phyloP scores from a whole-genome alignment of 345 rosid genomes.

The Linum tenue region DNA sequence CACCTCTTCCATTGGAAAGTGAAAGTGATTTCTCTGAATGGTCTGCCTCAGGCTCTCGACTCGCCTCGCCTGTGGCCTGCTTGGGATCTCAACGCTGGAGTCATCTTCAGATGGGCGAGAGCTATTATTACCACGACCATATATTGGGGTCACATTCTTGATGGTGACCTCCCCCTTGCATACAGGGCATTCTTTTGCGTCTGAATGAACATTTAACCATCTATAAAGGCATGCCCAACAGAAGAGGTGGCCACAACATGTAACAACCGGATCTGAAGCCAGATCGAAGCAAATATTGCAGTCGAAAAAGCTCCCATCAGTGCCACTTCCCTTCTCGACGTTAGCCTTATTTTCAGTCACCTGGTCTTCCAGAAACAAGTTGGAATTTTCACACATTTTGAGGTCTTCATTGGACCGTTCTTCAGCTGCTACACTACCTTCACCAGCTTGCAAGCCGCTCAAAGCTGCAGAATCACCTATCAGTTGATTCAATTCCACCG shows the following conservation, averaged over 20 bases:
- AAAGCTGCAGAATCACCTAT: constrained; percentile 38
- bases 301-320: constrained; percentile 48
- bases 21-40: constrained; percentile 49
- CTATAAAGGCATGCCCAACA: constrained; percentile 1
- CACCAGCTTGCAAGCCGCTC: constrained; percentile 64
- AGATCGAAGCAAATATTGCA: constrained; percentile 2
- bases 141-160: constrained; percentile 75
- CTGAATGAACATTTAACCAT: constrained; percentile 31
- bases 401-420: constrained; percentile 52
- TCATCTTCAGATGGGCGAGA: constrained; percentile 48
- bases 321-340: constrained; percentile 42
- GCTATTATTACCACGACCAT: constrained; percentile 57
- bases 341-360: constrained; percentile 44
- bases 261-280: constrained; percentile 7
- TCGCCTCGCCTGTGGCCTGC: constrained; percentile 65
- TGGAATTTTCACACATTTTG: constrained; percentile 63
- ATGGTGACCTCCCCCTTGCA: constrained; percentile 86
- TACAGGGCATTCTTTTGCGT: constrained; percentile 91
- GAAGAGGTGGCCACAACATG: constrained; percentile 1
- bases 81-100: constrained; percentile 54
- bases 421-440: constrained; percentile 68
- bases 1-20: constrained; percentile 74
- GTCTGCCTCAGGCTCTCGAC: constrained; percentile 87
- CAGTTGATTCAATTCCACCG: constrained; percentile 53
- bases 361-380: constrained; percentile 45